phyloP scores from a whole-genome alignment of 2,329 filamentous ascomycete species.

The Fusarium falciforme region DNA sequence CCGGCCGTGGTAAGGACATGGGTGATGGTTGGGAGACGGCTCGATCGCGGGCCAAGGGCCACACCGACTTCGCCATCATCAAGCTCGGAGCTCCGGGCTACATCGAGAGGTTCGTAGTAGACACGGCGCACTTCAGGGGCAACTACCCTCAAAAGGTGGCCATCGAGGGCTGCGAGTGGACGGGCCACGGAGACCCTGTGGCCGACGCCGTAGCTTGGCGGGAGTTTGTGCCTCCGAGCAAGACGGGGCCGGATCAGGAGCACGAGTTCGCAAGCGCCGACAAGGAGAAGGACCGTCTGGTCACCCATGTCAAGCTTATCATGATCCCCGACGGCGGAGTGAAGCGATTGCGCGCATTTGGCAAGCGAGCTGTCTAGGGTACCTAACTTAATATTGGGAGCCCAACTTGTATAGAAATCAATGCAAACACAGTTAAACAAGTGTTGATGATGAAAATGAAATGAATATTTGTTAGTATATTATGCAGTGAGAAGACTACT shows the following conservation, averaged over 20 bases:
- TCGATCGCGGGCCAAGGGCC: slow-evolving; percentile 75
- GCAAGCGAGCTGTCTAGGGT: slow-evolving; percentile 46
- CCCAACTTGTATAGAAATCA: neutral
- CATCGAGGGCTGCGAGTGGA: slow-evolving; percentile 71
- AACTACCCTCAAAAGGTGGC: slow-evolving; percentile 85
- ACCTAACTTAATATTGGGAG: neutral
- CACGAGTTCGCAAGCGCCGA: slow-evolving; percentile 71
- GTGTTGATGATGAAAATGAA: neutral
- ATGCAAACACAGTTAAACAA: slow-evolving; percentile 11
- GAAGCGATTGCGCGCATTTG: slow-evolving; percentile 76
- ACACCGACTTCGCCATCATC: slow-evolving; percentile 86
- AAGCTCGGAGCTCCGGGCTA: slow-evolving; percentile 74
- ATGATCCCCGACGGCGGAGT: slow-evolving; percentile 95
- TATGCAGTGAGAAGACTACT: slow-evolving; percentile 16
- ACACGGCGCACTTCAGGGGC: slow-evolving; percentile 85
- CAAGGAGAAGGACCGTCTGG: slow-evolving; percentile 67
- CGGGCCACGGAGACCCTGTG: slow-evolving; percentile 63
- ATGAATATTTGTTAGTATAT: neutral
- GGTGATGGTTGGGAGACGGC: slow-evolving; percentile 90
- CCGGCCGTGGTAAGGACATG: slow-evolving; percentile 85
- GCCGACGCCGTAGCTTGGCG: slow-evolving; percentile 71
- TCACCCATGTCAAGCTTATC: slow-evolving; percentile 88
- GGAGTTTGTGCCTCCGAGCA: slow-evolving; percentile 73
- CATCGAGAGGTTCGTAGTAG: slow-evolving; percentile 76
- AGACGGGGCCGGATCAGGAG: slow-evolving; percentile 78